Evolutionary conservation across 2,329 filamentous ascomycete species (phyloP).

Genomic region (Beauveria asiatica): DNA sequence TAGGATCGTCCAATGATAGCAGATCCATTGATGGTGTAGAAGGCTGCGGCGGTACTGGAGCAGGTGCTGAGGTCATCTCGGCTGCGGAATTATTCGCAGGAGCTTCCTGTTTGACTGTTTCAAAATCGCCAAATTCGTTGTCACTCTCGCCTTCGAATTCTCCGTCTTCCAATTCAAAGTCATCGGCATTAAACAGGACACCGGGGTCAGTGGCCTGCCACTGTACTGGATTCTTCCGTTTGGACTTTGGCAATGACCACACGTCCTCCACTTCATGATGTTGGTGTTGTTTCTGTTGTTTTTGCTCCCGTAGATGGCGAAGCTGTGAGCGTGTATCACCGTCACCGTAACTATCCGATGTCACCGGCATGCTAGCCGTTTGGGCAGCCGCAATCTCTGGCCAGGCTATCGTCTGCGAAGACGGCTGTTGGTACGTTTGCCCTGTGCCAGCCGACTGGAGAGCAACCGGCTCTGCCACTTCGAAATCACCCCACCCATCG

Average conservation of each 20-base stretch:
- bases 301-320: neutral
- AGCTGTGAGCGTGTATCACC: neutral
- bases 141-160: slow-evolving; percentile 39
- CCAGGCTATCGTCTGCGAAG: neutral
- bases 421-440: neutral
- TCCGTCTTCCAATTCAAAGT: slow-evolving; percentile 35
- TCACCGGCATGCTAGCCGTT: neutral
- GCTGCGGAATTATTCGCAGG: slow-evolving; percentile 15
- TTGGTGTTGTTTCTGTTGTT: neutral
- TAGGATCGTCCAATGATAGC: slow-evolving; percentile 28
- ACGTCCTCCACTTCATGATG: neutral
- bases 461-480: slow-evolving; percentile 37
- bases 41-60: slow-evolving; percentile 12
- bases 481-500: slow-evolving; percentile 62
- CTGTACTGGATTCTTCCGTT: slow-evolving; percentile 14
- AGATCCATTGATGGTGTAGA: slow-evolving; percentile 30
- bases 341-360: neutral
- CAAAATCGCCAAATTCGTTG: slow-evolving; percentile 44
- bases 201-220: slow-evolving; percentile 32
- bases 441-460: neutral
- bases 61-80: slow-evolving; percentile 13
- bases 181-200: slow-evolving; percentile 59
- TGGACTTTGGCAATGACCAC: slow-evolving; percentile 15
- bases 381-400: slow-evolving; percentile 7
- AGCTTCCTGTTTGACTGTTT: slow-evolving; percentile 29